phyloP scores from a whole-genome alignment of 176 grass and related monocot species.

The Musa troglodytarum region DNA sequence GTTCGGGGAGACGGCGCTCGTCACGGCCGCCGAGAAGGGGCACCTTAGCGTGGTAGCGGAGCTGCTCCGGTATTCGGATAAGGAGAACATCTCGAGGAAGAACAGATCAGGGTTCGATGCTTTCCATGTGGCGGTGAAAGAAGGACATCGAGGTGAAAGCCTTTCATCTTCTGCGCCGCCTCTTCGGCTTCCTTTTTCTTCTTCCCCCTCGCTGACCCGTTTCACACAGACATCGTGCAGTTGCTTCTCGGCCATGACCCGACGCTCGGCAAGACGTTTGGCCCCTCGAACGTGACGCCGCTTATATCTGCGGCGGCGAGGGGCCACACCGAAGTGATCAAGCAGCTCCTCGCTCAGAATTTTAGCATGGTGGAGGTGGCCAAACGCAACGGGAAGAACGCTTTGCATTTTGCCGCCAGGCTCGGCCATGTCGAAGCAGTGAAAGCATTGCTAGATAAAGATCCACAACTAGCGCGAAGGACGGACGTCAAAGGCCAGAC shows the following conservation, averaged over 20 bases:
- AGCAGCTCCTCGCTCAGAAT: constrained; percentile 61
- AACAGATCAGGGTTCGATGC: constrained; percentile 70
- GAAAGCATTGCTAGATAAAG: constrained; percentile 63
- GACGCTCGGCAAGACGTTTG: constrained; percentile 66
- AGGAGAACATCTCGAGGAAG: constrained; percentile 44
- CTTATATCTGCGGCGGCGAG: constrained; percentile 82
- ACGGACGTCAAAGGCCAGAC: constrained; percentile 94
- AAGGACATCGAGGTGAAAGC: constrained; percentile 50
- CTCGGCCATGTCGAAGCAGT: constrained; percentile 78
- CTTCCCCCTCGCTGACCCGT: background rate
- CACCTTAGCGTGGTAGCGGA: constrained; percentile 49
- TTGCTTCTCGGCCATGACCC: constrained; percentile 47
- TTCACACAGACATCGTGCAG: constrained; percentile 56
- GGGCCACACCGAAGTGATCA: constrained; percentile 60
- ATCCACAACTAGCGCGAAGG: constrained; percentile 74
- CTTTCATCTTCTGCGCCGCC: no score
- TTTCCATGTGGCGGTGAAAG: constrained; percentile 65
- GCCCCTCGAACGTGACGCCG: constrained; percentile 60
- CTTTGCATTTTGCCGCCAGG: constrained; percentile 84
- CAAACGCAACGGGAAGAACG: constrained; percentile 83
- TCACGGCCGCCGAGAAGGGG: constrained; percentile 62
- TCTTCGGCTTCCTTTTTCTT: background rate
- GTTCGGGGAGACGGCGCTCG: constrained; percentile 59
- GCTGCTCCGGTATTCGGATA: constrained; percentile 55
- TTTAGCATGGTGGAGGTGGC: constrained; percentile 62